Percentiles rank a stretch among this genome's conserved stretches.
phyloP scores from a whole-genome alignment of 75 land plant genomes.

The Pseudotsuga menziesii region DNA sequence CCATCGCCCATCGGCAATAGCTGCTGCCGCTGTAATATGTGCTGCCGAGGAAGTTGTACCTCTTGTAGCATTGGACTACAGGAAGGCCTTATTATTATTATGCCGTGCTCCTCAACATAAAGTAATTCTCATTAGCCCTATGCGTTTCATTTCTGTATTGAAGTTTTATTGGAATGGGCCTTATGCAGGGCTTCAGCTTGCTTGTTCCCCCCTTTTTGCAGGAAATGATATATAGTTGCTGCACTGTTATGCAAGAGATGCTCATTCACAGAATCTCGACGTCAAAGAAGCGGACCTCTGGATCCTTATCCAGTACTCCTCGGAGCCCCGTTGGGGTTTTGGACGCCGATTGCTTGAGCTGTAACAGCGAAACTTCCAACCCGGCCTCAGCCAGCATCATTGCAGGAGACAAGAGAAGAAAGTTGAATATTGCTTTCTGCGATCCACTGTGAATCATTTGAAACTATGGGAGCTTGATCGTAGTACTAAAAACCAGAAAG shows the following conservation, averaged over 20 bases:
- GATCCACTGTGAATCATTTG: neutral
- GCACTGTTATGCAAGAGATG: neutral
- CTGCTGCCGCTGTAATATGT: conserved; percentile 8
- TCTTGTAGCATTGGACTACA: neutral
- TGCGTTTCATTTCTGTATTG: too few species aligned
- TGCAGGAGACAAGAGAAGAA: neutral
- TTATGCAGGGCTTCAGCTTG: too few species aligned
- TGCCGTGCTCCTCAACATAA: neutral
- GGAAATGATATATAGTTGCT: neutral
- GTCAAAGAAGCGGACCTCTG: neutral
- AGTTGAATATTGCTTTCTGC: neutral
- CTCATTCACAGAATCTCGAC: neutral
- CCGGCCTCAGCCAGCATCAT: neutral
- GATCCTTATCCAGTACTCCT: conserved; percentile 12
- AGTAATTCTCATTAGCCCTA: too few species aligned
- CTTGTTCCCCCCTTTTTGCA: neutral
- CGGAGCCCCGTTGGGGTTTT: conserved; percentile 52
- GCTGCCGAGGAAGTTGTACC: neutral
- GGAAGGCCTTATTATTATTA: neutral
- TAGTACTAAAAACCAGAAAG: too few species aligned
- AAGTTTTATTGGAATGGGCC: neutral
- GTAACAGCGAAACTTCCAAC: conserved; percentile 7
- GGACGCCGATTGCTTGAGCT: conserved; percentile 34
- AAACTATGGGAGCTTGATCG: too few species aligned
- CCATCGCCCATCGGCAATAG: conserved; percentile 7